Percentiles rank a stretch among this genome's conserved stretches.
Conservation (phyloP, 441 rosid genomes). For the Corymbia calophylla region DNA sequence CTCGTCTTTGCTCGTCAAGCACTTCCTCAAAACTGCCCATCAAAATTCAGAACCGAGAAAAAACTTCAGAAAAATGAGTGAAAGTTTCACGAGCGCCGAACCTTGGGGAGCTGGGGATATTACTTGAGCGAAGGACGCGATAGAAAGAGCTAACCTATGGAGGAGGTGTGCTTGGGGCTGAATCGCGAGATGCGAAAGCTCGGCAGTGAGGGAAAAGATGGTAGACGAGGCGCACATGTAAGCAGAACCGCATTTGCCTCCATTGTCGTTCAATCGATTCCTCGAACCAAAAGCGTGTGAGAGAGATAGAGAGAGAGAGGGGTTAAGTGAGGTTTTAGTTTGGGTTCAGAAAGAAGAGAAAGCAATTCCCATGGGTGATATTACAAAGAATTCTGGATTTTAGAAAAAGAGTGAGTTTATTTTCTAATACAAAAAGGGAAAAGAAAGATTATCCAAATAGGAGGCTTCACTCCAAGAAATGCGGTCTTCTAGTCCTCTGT, state of each 20-base stretch:
- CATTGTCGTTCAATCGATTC: constrained; percentile 18
- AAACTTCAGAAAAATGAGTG: neutral
- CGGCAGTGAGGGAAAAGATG: neutral
- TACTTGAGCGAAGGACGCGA: neutral
- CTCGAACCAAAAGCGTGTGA: neutral
- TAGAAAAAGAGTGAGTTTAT: no score
- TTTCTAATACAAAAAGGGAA: rapidly evolving
- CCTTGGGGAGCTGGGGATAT: rapidly evolving
- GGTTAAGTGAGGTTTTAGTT: rapidly evolving
- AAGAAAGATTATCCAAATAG: rapidly evolving
- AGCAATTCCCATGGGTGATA: no score
- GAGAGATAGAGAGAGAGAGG: neutral
- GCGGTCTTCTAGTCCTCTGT: no score
- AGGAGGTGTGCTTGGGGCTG: neutral
- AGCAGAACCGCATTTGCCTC: constrained; percentile 34
- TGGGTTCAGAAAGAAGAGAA: neutral
- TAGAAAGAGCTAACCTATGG: constrained; percentile 22
- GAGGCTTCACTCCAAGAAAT: neutral
- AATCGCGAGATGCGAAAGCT: constrained; percentile 13
- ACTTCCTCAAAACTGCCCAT: constrained; percentile 32
- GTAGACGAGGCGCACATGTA: constrained; percentile 17
- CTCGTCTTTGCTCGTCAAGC: constrained; percentile 31
- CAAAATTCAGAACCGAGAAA: neutral
- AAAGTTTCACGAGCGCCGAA: neutral
- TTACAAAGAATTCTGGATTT: no score